These are phyloP conservation scores for Nepenthes alata DNA, from an alignment of 179 eudicot species.

Conservation along the genomic window DNA sequence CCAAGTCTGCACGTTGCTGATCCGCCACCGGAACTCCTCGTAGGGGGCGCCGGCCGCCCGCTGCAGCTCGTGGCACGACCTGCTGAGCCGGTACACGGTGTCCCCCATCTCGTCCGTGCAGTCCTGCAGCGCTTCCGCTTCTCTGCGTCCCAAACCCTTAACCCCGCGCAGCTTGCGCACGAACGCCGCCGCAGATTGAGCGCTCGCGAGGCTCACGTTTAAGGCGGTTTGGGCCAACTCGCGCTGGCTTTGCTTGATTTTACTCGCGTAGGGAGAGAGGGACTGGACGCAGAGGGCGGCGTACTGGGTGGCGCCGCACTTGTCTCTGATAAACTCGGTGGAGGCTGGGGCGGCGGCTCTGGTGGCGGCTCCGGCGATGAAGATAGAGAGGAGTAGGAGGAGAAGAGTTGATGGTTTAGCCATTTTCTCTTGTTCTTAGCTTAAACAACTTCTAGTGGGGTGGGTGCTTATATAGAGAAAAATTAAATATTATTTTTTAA, in stretches of 20 bases:
- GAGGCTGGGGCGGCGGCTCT: not conserved
- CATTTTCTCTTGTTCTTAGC: not conserved
- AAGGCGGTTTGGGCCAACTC: constrained; percentile 8
- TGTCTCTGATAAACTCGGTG: constrained; percentile 8
- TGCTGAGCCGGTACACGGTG: constrained; percentile 15
- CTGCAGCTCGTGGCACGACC: constrained; percentile 20
- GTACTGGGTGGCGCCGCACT: constrained; percentile 1
- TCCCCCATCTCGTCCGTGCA: constrained; percentile 23
- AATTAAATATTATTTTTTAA: no score
- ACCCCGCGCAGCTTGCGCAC: not conserved
- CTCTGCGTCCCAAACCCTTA: not conserved
- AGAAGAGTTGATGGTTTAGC: not conserved
- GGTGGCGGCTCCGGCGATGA: not conserved
- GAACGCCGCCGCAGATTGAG: not conserved
- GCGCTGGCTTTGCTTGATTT: constrained; percentile 2
- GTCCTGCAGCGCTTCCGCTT: constrained; percentile 16
- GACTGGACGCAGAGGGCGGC: constrained; percentile 3
- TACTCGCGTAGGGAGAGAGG: constrained; percentile 6
- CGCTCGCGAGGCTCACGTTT: constrained; percentile 3
- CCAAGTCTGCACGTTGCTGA: constrained; percentile 52
- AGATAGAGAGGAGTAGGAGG: not conserved
- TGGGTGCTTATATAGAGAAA: no score
- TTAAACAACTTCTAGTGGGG: no score
- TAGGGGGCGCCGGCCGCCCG: constrained; percentile 4
- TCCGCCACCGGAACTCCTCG: constrained; percentile 18